A percentile compares a stretch with the other conserved stretches of the same genome.
Conservation (phyloP, 345 rosid species). For the Tarenaya hassleriana region DNA sequence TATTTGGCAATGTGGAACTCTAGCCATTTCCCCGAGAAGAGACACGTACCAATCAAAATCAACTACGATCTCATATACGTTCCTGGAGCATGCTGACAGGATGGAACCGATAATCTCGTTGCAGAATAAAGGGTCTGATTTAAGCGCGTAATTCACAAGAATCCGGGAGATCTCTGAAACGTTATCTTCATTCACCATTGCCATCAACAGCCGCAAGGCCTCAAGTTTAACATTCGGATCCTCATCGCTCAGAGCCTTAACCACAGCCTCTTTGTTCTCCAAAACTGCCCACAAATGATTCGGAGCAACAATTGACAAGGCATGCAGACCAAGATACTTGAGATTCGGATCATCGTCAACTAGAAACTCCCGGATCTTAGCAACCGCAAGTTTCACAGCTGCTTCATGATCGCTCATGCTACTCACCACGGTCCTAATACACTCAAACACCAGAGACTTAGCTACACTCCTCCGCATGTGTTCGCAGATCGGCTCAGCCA, state of each 20-base stretch:
- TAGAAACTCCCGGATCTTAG: constrained; percentile 58
- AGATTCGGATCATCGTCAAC: constrained; percentile 84
- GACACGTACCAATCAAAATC: constrained; percentile 93
- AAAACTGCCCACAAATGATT: constrained; percentile 76
- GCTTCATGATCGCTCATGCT: constrained; percentile 80
- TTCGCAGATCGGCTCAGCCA: constrained; percentile 83
- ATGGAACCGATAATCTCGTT: constrained; percentile 79
- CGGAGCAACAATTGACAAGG: constrained; percentile 54
- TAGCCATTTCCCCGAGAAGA: constrained; percentile 86
- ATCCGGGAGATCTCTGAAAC: constrained; percentile 70
- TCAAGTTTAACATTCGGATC: constrained; percentile 77
- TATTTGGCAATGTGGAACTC: constrained; percentile 74
- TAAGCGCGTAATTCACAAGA: constrained; percentile 72
- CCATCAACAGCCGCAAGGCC: constrained; percentile 76
- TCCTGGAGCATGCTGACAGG: constrained; percentile 57
- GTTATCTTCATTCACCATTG: constrained; percentile 80
- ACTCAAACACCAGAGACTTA: constrained; percentile 82
- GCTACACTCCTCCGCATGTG: constrained; percentile 79
- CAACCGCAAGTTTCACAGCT: constrained; percentile 73
- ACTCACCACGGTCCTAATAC: constrained; percentile 69
- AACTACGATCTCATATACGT: constrained; percentile 60
- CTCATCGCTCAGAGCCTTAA: constrained; percentile 73
- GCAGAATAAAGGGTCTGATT: constrained; percentile 84
- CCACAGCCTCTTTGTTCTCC: constrained; percentile 82
- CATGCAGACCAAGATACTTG: constrained; percentile 90